phyloP scores from a whole-genome alignment of 495 filamentous ascomycete genomes.

The Trichoderma orchidacearum region DNA sequence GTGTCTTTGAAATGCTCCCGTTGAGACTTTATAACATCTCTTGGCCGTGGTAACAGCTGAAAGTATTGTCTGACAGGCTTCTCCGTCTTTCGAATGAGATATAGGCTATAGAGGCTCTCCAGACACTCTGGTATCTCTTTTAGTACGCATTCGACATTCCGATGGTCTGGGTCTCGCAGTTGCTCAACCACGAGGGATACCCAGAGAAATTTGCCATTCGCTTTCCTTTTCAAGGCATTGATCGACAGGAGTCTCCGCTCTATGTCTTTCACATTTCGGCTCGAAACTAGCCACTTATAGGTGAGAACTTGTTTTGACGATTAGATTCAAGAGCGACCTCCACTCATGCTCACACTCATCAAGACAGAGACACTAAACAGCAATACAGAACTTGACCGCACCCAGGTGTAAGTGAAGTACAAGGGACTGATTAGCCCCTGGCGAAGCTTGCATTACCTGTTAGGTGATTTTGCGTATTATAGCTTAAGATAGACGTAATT shows the following conservation, averaged over 20 bases:
- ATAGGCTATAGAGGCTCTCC: background rate
- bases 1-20: background rate
- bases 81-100: background rate
- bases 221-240: background rate
- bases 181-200: background rate
- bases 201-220: background rate
- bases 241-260: background rate
- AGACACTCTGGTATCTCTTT: background rate
- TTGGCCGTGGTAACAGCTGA: background rate
- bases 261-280: background rate
- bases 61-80: background rate
- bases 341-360: background rate
- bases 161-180: background rate
- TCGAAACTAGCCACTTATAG: background rate
- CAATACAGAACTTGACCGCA: no score
- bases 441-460: no score
- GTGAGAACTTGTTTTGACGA: background rate
- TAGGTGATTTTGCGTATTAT: no score
- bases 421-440: no score
- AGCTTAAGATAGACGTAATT: no score
- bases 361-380: no score
- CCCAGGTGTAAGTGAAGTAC: no score
- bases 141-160: background rate
- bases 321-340: background rate
- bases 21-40: background rate